phyloP scores from a whole-genome alignment of 371 early-diverging fungal genomes.

The Mucor lusitanicus region DNA sequence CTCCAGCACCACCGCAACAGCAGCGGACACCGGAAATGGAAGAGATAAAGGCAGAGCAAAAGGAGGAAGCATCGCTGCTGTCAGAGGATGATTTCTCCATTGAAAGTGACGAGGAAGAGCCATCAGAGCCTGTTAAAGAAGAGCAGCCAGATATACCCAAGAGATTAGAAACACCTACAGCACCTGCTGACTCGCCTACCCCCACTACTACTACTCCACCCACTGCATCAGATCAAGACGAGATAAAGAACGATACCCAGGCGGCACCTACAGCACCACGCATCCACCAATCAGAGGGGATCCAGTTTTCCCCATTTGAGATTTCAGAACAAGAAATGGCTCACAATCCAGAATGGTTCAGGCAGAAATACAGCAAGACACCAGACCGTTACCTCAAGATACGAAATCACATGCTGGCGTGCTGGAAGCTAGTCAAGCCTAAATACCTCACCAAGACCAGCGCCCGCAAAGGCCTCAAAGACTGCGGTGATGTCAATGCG shows the following conservation, averaged over 20 bases:
- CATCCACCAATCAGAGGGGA: neutral
- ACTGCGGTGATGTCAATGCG: conserved; percentile 91
- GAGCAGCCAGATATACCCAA: neutral
- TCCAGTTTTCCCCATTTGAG: conserved; percentile 16
- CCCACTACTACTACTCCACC: neutral
- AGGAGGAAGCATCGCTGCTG: neutral
- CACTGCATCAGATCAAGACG: neutral
- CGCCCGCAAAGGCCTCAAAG: conserved; percentile 41
- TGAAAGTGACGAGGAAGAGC: neutral
- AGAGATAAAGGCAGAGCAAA: neutral
- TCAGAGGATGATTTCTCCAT: conserved; percentile 20
- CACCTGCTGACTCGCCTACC: no score
- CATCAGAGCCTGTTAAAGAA: neutral
- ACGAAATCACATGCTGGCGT: conserved; percentile 79
- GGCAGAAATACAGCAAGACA: conserved; percentile 75
- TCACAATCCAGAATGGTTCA: conserved; percentile 77
- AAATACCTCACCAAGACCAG: conserved; percentile 66
- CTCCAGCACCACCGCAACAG: neutral
- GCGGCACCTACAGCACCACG: neutral
- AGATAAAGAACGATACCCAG: neutral
- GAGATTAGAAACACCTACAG: neutral
- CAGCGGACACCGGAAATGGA: neutral
- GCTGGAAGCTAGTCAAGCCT: conserved; percentile 70
- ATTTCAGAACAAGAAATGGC: conserved; percentile 63
- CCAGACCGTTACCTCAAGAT: conserved; percentile 85